Percentiles rank a stretch among this genome's conserved stretches.
Conservation (phyloP, 192 early-diverging fungal species). For the Umbelopsis ramanniana region DNA sequence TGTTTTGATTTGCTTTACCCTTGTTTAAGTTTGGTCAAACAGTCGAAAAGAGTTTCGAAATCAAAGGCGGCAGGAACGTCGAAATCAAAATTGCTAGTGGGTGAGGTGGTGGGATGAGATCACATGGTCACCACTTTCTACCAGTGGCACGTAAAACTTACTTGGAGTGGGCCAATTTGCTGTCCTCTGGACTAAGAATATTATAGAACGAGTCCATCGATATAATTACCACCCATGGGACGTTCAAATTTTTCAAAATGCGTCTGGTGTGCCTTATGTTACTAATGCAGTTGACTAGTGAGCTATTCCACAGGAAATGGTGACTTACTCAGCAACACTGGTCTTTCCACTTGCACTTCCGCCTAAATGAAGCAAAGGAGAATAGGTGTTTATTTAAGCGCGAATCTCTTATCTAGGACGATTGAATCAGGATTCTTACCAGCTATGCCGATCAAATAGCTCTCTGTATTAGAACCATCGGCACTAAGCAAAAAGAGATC, state of each 20-base stretch:
- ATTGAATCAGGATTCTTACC: slow-evolving; percentile 41
- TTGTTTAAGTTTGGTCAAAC: slow-evolving; percentile 76
- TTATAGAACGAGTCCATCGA: slow-evolving; percentile 99
- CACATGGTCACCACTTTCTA: background rate
- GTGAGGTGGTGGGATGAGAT: background rate
- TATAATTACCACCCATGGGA: slow-evolving; percentile 86
- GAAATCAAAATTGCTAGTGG: slow-evolving; percentile 83
- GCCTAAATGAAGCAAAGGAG: slow-evolving; percentile 35
- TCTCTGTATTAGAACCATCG: slow-evolving; percentile 65
- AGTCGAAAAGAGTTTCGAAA: slow-evolving; percentile 72
- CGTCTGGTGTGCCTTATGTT: slow-evolving; percentile 34
- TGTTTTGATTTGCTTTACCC: slow-evolving; percentile 49
- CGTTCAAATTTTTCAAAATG: slow-evolving; percentile 74
- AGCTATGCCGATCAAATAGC: slow-evolving; percentile 77
- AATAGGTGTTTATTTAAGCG: background rate
- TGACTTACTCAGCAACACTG: slow-evolving; percentile 67
- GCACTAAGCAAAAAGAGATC: slow-evolving; percentile 32
- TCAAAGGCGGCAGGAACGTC: slow-evolving; percentile 94
- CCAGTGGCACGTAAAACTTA: slow-evolving; percentile 23
- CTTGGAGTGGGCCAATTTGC: slow-evolving; percentile 51
- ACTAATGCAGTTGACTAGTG: background rate
- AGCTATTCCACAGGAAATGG: background rate
- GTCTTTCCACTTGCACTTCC: slow-evolving; percentile 88
- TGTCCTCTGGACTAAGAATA: slow-evolving; percentile 76
- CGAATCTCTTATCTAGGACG: background rate